Percentiles rank a stretch among this genome's conserved stretches.
These are phyloP conservation scores for Pythium rhizo-oryzae DNA, from an alignment of 352 stramenopile genomes.

Conservation along the genomic window DNA sequence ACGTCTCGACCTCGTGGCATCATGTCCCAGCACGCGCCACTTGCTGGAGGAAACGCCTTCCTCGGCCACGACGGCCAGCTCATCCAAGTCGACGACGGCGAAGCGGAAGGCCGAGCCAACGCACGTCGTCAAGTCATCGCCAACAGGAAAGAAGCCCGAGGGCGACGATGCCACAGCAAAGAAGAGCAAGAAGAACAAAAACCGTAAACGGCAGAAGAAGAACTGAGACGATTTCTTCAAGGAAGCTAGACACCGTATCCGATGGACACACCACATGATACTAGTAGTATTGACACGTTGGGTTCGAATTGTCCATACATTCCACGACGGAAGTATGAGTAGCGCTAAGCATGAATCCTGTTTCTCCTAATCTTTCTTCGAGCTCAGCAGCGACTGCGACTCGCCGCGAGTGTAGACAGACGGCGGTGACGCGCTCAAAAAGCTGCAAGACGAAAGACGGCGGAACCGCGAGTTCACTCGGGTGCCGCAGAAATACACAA, in stretches of 20 bases:
- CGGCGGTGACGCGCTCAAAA: conserved; percentile 64
- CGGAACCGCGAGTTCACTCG: conserved; percentile 78
- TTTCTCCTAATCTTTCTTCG: conserved; percentile 22
- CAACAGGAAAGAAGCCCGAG: neutral
- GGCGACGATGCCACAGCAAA: neutral
- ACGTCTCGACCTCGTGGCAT: conserved; percentile 66
- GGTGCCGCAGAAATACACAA: conserved; percentile 84
- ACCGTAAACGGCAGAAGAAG: conserved; percentile 27
- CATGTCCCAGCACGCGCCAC: conserved; percentile 67
- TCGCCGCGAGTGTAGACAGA: conserved; percentile 52
- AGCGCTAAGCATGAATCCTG: neutral
- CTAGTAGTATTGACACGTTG: too few relatives aligned
- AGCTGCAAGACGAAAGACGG: conserved; percentile 73
- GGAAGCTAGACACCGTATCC: too few relatives aligned
- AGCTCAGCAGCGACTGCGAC: conserved; percentile 52
- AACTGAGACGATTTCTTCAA: neutral
- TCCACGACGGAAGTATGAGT: neutral
- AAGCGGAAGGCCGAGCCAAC: conserved; percentile 4
- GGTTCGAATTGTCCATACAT: neutral
- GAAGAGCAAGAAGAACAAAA: conserved; percentile 22
- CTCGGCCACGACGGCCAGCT: neutral
- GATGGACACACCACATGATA: neutral
- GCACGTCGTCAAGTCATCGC: neutral
- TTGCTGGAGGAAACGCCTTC: conserved; percentile 36
- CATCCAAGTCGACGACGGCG: neutral